Conservation (phyloP, 148 eudicot species). For the Rheum nobile region DNA sequence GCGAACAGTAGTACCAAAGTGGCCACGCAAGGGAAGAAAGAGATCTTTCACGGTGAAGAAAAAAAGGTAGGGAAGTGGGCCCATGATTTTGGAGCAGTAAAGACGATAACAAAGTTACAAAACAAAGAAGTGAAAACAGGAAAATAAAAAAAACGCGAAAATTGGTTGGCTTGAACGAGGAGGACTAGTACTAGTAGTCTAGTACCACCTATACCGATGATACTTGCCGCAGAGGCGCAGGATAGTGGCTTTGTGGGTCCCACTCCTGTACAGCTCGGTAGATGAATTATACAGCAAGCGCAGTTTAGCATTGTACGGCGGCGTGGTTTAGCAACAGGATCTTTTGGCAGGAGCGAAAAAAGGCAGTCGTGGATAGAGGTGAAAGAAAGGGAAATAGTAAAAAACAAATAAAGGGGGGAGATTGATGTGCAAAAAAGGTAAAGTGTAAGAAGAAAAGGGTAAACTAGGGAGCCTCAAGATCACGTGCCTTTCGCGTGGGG, state of each 20-base stretch:
- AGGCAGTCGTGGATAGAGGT: background rate
- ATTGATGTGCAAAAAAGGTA: background rate
- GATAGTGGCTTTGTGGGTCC: background rate
- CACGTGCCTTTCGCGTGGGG: background rate
- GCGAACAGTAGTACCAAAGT: background rate
- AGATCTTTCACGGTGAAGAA: background rate
- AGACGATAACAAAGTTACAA: background rate
- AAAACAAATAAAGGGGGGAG: background rate
- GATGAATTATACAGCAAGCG: background rate
- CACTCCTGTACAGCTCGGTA: too few species aligned
- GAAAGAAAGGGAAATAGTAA: background rate
- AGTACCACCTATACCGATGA: background rate
- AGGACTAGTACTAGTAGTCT: background rate
- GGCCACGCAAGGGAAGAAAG: background rate
- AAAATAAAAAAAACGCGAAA: background rate
- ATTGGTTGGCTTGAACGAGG: background rate
- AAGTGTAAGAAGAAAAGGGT: background rate
- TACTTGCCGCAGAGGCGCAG: background rate
- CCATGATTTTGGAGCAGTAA: background rate
- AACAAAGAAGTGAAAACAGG: background rate
- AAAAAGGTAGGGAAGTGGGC: background rate
- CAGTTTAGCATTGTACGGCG: background rate
- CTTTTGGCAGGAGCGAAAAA: background rate
- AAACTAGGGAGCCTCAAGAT: background rate
- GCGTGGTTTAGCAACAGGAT: background rate